Percentiles rank a stretch among this genome's conserved stretches.
These are phyloP conservation scores for Leishmania tarentolae DNA, from an alignment of 208 protist genomes.

Conservation along the genomic window DNA sequence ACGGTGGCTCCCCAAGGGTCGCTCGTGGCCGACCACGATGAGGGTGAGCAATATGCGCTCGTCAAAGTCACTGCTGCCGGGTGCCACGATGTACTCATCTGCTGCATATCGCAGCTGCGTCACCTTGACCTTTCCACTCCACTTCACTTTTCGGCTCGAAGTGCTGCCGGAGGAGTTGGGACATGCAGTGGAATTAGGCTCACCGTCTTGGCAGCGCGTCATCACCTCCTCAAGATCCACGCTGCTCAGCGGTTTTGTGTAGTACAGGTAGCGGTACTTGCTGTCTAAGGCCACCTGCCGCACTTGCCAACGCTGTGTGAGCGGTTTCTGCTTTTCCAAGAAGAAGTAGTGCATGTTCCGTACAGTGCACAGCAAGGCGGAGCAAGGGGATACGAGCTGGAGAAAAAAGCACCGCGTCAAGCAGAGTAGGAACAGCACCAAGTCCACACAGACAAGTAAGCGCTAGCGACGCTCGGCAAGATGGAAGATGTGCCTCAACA, in stretches of 20 bases:
- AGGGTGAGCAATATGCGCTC: constrained; percentile 40
- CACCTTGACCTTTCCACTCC: constrained; percentile 51
- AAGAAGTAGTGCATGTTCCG: constrained; percentile 47
- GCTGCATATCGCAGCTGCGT: constrained; percentile 37
- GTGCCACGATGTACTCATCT: constrained; percentile 44
- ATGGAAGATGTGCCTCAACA: not conserved
- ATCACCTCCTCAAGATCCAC: constrained; percentile 32
- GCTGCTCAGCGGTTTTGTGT: constrained; percentile 35
- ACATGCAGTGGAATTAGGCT: constrained; percentile 10
- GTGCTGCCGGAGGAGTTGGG: constrained; percentile 14
- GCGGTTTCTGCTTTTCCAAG: constrained; percentile 42
- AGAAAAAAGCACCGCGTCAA: not conserved
- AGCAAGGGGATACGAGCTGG: not conserved
- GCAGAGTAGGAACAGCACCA: not conserved
- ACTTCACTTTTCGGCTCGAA: constrained; percentile 35
- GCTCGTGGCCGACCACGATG: constrained; percentile 38
- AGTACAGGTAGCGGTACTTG: constrained; percentile 57
- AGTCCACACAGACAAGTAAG: not conserved
- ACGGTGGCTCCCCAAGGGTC: constrained; percentile 13
- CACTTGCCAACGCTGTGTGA: constrained; percentile 46
- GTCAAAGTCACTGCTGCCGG: constrained; percentile 39
- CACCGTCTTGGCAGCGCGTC: constrained; percentile 17
- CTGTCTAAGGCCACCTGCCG: constrained; percentile 54
- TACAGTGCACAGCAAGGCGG: not conserved
- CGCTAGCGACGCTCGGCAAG: not conserved